Evolutionary conservation across 208 protist species (phyloP), one percentile per base, ranked within the genome.

Genomic region (Leptomonas pyrrhocoris): DNA sequence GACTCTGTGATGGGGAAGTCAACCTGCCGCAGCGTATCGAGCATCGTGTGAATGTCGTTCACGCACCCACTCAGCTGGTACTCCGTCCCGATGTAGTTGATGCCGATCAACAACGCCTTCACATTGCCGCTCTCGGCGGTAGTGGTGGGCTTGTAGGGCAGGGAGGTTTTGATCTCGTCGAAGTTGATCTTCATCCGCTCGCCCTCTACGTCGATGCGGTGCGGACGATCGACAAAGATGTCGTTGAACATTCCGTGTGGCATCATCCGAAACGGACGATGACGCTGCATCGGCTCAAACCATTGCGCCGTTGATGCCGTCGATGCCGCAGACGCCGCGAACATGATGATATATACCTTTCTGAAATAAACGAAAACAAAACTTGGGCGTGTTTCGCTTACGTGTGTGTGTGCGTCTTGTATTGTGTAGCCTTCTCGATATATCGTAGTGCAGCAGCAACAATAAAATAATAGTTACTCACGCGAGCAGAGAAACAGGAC

Each of bases 91-190:
- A 60, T 86, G 81, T 96, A 97, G 74, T 97, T 96, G 63, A 96
- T 96, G 31, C 94, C 94, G 63, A 97, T 96, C 50, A 97, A 84
- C 19, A 97, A 73, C 7, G 91, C 89, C 54, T 92, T 89, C 19
- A 96, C 93, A 23, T 87, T 85, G 25, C 92, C 92, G 23, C 83
- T 81, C 0, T 57, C 61, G 19, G 57, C 56, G 30, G 61, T 65
- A 13, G 73, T 92, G 68, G 94, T 94, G 18, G 82, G 86, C 19
- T 75, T 68, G 18, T 88, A 83, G 19, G 85, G 84, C 12, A 67
- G 74, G 63, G 93, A 92, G 5, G 89, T 88, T 28, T 93, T 80
- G 5, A 93, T 71, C 18, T 79, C 71, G 12, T 84, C 80, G 36
- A 93, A 79, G 23, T 43, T 69, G 38, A 71, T 80, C 42, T 84